Conservation (phyloP, 495 filamentous ascomycete genomes). For the Aspergillus coremiiformis region DNA sequence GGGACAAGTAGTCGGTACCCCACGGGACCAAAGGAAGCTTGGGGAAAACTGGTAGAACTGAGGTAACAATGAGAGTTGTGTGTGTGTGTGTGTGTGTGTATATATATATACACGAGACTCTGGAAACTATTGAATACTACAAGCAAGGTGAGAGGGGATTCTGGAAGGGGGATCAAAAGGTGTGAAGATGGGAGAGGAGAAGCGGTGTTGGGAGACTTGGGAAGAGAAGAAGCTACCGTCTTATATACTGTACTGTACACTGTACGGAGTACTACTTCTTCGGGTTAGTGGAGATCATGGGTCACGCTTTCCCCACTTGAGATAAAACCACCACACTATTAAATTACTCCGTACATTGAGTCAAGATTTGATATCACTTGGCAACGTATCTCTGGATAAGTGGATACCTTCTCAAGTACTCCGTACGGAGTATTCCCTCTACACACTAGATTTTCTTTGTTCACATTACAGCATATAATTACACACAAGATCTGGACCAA, state of each 20-base stretch:
- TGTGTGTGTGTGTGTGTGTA: neutral
- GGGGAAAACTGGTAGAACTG: neutral
- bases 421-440: too few relatives aligned
- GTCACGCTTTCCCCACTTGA: neutral
- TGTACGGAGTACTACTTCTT: neutral
- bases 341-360: neutral
- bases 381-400: too few relatives aligned
- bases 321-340: too few relatives aligned
- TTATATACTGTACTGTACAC: too few relatives aligned
- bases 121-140: neutral
- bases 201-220: neutral
- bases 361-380: neutral
- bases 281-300: neutral
- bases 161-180: neutral
- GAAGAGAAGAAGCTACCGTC: too few relatives aligned
- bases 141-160: neutral
- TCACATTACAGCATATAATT: slow-evolving; percentile 15
- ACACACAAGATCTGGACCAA: slow-evolving; percentile 14
- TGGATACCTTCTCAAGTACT: too few relatives aligned
- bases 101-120: neutral
- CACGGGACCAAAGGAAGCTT: too few relatives aligned
- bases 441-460: slow-evolving; percentile 1
- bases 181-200: neutral
- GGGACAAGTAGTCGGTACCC: slow-evolving; percentile 14
- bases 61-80: too few relatives aligned